Evolutionary conservation across 2,329 filamentous ascomycete species (phyloP).

Genomic region (Stylonectria norvegica): DNA sequence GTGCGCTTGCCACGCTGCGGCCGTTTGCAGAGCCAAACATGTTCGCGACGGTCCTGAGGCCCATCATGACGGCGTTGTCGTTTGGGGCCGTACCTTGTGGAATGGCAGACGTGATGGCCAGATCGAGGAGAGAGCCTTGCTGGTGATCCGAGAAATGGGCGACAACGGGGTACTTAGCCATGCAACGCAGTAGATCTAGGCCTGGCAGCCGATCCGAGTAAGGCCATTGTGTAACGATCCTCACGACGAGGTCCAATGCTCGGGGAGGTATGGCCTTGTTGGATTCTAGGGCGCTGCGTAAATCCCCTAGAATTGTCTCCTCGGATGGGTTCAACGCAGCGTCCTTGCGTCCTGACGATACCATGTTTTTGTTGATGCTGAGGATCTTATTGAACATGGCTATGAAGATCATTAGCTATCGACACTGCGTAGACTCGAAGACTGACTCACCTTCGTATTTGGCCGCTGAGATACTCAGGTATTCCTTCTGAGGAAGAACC

Average conservation of each 20-base stretch:
- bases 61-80: conserved; percentile 85
- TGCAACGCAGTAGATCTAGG: conserved; percentile 82
- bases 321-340: conserved; percentile 71
- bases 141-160: conserved; percentile 56
- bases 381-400: conserved; percentile 73
- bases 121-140: conserved; percentile 58
- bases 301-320: conserved; percentile 55
- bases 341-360: conserved; percentile 69
- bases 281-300: conserved; percentile 63
- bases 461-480: conserved; percentile 71
- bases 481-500: conserved; percentile 73
- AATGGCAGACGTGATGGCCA: conserved; percentile 40
- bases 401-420: conserved; percentile 32
- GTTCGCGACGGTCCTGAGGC: conserved; percentile 76
- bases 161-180: conserved; percentile 66
- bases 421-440: no score
- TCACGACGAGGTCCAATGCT: conserved; percentile 63
- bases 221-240: conserved; percentile 76
- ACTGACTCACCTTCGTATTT: conserved; percentile 59
- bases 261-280: conserved; percentile 46
- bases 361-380: conserved; percentile 70
- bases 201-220: conserved; percentile 75
- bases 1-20: conserved; percentile 59
- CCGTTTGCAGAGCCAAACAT: conserved; percentile 75
- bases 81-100: conserved; percentile 54